phyloP scores from a whole-genome alignment of 2,329 filamentous ascomycete species.

The Lanzia echinophila region DNA sequence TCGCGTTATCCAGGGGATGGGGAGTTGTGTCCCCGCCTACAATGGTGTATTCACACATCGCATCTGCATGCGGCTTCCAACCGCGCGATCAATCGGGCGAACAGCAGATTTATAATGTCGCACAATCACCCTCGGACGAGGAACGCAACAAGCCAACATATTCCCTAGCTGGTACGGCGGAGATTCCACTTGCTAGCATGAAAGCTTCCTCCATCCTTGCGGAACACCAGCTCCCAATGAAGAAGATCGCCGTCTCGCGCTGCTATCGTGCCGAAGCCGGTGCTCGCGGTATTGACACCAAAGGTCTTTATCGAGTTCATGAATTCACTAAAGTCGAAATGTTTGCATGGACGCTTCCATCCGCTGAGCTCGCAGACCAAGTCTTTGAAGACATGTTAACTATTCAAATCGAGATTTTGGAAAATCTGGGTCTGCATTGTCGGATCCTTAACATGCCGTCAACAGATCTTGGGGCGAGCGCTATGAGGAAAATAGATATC shows the following conservation, averaged over 20 bases:
- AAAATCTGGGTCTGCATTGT: slow-evolving; percentile 70
- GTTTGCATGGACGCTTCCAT: slow-evolving; percentile 79
- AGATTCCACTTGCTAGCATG: slow-evolving; percentile 91
- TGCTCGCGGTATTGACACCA: slow-evolving; percentile 80
- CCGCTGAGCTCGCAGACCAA: slow-evolving; percentile 41
- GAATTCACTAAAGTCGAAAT: slow-evolving; percentile 99
- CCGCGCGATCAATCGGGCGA: slow-evolving; percentile 86
- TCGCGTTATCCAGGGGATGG: slow-evolving; percentile 71
- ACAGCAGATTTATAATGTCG: slow-evolving; percentile 81
- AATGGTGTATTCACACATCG: slow-evolving; percentile 87
- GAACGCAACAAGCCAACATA: slow-evolving; percentile 57
- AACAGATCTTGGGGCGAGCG: slow-evolving; percentile 81
- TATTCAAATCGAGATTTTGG: slow-evolving; percentile 79
- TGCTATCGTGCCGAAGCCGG: slow-evolving; percentile 96
- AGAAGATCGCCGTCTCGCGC: slow-evolving; percentile 77
- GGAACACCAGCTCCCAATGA: slow-evolving; percentile 62
- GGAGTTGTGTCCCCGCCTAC: slow-evolving; percentile 75
- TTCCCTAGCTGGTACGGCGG: slow-evolving; percentile 79
- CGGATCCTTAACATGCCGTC: slow-evolving; percentile 91
- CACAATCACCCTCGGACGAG: slow-evolving; percentile 57
- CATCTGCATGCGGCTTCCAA: slow-evolving; percentile 86
- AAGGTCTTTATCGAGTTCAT: slow-evolving; percentile 92
- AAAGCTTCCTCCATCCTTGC: slow-evolving; percentile 67
- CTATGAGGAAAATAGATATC: slow-evolving; percentile 82
- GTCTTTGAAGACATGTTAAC: slow-evolving; percentile 80